Evolutionary conservation across 164 flowering plant species (phyloP), one percentile per base, ranked within the genome.

Genomic region (Tinospora cordifolia): DNA sequence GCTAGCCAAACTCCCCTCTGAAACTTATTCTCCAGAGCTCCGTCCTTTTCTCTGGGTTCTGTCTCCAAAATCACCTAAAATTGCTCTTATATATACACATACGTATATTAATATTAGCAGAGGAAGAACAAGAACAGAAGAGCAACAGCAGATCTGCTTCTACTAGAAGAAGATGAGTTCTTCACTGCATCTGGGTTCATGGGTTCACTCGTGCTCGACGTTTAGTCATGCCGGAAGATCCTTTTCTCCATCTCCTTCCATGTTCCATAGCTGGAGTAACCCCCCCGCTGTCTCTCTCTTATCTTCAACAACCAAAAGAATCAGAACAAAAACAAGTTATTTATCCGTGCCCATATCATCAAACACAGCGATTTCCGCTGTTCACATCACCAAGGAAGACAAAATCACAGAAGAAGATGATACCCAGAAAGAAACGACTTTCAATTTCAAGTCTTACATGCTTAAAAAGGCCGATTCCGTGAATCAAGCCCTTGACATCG

Each of bases 381-480:
- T 86, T 3, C 62, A 67, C 27, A 73, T 81, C 26, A 75, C 83
- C 15, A 79, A 71, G 58, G 75, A 81, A 41, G 84, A 77, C 19
- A 66, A 44, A 30, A 7, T 54, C 34, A 63, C 9, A 25, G 51
- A 67, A 54, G 67, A 38, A 27, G 73, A 65, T 3, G 64, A 71
- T 24, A 63, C 41, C 58, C 63, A 70, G n/a, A 39, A 65, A 36
- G 49, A 17, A 12, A 78, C 67, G 22, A 66, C 66, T 36, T 88
- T 88, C 72, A 79, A 81, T 76, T 86, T 89, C 80, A 81, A 79
- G 67, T 17, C 74, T 14, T 86, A 85, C 79, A 80, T 87, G 86
- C 1, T 75, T 12, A 65, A 76, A 38, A 85, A 80, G 57, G 85
- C 78, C 0, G 64, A 46, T 19, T 66, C 84, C 1, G 95, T 90